Percentiles rank a stretch among this genome's conserved stretches.
phyloP scores from a whole-genome alignment of 75 land plant genomes.

The Selaginella moellendorffii region DNA sequence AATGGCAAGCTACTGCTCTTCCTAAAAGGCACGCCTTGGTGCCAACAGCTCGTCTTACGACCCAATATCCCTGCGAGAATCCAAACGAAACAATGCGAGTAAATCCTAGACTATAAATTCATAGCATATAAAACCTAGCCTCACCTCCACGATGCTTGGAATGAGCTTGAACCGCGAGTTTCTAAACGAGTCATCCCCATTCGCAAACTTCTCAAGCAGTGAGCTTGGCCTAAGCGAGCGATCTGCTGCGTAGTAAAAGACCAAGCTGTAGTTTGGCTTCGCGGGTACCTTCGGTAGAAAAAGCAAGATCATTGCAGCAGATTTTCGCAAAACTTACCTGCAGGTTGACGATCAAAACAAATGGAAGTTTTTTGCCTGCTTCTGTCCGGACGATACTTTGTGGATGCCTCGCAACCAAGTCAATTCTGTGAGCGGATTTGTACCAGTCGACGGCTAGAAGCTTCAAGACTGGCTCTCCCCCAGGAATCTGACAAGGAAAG shows the following conservation, averaged over 20 bases:
- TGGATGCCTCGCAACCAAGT: slow-evolving; percentile 19
- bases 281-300: slow-evolving; percentile 20
- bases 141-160: slow-evolving; percentile 32
- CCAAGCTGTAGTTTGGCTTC: slow-evolving; percentile 27
- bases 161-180: slow-evolving; percentile 29
- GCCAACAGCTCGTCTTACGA: slow-evolving; percentile 92
- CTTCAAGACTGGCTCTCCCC: slow-evolving; percentile 28
- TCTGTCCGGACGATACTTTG: slow-evolving; percentile 18
- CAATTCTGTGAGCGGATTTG: slow-evolving; percentile 20
- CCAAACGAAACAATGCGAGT: neutral
- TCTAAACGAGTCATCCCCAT: slow-evolving; percentile 30
- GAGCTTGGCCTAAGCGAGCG: slow-evolving; percentile 27
- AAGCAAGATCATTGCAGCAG: neutral
- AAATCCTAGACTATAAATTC: neutral
- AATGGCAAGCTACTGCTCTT: slow-evolving; percentile 71
- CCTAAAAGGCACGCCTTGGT: slow-evolving; percentile 77
- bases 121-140: neutral
- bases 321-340: slow-evolving; percentile 24
- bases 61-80: slow-evolving; percentile 89
- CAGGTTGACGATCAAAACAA: slow-evolving; percentile 22
- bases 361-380: slow-evolving; percentile 21
- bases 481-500: slow-evolving; percentile 15
- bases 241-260: slow-evolving; percentile 25
- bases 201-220: slow-evolving; percentile 20
- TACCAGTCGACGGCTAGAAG: slow-evolving; percentile 31